Evolutionary conservation across 78 protist genomes (phyloP).

Genomic region (Dictyostelium capitatum): DNA sequence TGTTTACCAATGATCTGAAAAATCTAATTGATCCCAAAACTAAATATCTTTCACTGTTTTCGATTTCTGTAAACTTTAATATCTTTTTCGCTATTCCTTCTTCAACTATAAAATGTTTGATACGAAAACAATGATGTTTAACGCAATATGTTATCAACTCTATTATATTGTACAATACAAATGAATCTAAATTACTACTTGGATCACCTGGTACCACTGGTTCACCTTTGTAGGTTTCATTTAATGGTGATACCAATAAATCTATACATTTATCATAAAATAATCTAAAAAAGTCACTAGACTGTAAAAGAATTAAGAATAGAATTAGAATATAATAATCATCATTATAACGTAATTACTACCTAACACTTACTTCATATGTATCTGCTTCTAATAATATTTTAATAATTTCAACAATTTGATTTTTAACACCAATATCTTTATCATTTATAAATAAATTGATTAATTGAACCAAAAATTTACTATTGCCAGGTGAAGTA

Average conservation of each 20-base stretch:
- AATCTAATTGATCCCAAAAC: slow-evolving; percentile 79
- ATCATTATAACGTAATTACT: neutral
- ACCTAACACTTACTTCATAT: slow-evolving; percentile 9
- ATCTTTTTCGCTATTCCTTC: slow-evolving; percentile 76
- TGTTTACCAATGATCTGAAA: slow-evolving; percentile 74
- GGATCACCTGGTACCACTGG: slow-evolving; percentile 72
- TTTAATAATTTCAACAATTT: slow-evolving; percentile 77
- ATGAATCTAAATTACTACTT: slow-evolving; percentile 58
- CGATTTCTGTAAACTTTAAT: slow-evolving; percentile 26
- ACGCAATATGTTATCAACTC: slow-evolving; percentile 80
- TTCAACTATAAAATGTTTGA: slow-evolving; percentile 79
- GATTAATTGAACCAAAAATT: slow-evolving; percentile 46
- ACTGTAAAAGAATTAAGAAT: slow-evolving; percentile 33
- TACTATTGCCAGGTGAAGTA: neutral
- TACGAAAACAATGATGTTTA: slow-evolving; percentile 80
- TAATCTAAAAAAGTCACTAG: slow-evolving; percentile 81
- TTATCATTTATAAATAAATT: slow-evolving; percentile 56
- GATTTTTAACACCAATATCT: slow-evolving; percentile 79
- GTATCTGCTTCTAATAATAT: slow-evolving; percentile 55
- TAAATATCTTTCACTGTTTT: slow-evolving; percentile 60
- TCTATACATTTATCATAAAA: slow-evolving; percentile 83
- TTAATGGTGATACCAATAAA: slow-evolving; percentile 69
- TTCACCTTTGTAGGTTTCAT: slow-evolving; percentile 6
- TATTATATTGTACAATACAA: slow-evolving; percentile 69
- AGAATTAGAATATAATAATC: neutral